A percentile compares a stretch with the other conserved stretches of the same genome.
These are phyloP conservation scores for Jaltomata sinuosa DNA, from an alignment of 257 asterid species.

Conservation along the genomic window DNA sequence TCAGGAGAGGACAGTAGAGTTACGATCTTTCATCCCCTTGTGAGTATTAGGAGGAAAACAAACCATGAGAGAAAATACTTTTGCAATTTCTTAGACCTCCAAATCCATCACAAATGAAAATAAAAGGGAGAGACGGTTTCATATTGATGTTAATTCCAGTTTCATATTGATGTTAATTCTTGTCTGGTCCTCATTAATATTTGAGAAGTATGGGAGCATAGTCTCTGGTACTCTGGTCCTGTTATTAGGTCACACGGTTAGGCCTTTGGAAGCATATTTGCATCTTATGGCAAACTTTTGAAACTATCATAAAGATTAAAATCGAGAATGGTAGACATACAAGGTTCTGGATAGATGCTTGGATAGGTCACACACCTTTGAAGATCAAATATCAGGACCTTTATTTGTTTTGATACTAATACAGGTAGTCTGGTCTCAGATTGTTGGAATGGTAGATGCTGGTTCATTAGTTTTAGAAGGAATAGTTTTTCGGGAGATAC, in stretches of 20 bases:
- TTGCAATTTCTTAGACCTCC: not conserved
- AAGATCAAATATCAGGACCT: not conserved
- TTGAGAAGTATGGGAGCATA: not conserved
- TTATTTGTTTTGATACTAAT: not conserved
- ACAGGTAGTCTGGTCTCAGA: not conserved
- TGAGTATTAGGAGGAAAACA: not conserved
- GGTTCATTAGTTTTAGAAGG: not conserved
- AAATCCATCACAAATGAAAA: no score
- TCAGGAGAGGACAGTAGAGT: not conserved
- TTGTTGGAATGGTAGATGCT: not conserved
- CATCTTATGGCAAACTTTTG: not conserved
- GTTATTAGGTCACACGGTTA: not conserved
- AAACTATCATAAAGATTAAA: not conserved
- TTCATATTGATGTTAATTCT: no score
- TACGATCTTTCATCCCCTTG: not conserved
- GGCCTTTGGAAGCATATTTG: not conserved
- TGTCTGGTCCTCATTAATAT: not conserved
- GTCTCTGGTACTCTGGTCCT: not conserved
- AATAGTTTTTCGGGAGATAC: not conserved
- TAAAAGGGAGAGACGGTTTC: no score
- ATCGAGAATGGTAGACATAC: not conserved
- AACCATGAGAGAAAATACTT: not conserved
- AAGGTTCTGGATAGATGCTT: not conserved
- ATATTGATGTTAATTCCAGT: no score
- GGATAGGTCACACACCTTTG: not conserved